These are phyloP conservation scores for Babesia ovata DNA, from an alignment of 169 alveolate genomes.

Conservation along the genomic window DNA sequence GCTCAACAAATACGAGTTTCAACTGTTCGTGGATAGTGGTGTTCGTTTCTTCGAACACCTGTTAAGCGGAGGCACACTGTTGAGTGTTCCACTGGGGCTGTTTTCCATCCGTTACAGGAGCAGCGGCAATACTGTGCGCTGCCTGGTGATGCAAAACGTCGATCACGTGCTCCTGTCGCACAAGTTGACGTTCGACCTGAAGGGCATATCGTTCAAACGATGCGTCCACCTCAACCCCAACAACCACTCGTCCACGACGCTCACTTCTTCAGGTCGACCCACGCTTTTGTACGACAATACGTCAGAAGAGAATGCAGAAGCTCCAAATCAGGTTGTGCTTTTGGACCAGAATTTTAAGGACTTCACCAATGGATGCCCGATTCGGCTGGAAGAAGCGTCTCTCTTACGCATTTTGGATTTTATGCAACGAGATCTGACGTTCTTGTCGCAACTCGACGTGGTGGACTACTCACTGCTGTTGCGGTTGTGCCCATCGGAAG, in stretches of 20 bases:
- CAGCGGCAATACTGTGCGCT: constrained; percentile 31
- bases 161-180: constrained; percentile 12
- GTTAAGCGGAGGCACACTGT: constrained; percentile 39
- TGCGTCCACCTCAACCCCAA: constrained; percentile 23
- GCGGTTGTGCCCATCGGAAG: constrained; percentile 47
- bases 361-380: constrained; percentile 66
- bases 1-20: constrained; percentile 55
- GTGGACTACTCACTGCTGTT: constrained; percentile 68
- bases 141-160: constrained; percentile 64
- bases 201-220: constrained; percentile 63
- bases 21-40: constrained; percentile 47
- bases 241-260: not conserved
- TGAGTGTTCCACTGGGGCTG: constrained; percentile 64
- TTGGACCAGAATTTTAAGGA: constrained; percentile 64
- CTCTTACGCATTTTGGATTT: not conserved
- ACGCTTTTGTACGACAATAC: not conserved
- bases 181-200: constrained; percentile 59
- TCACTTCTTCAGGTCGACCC: not conserved
- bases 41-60: constrained; percentile 41
- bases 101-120: constrained; percentile 31
- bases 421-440: constrained; percentile 44
- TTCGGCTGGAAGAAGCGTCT: constrained; percentile 22
- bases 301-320: not conserved
- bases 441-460: constrained; percentile 49
- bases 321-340: constrained; percentile 24